Evolutionary conservation across 2,329 filamentous ascomycete genomes (phyloP), one percentile per base, ranked within the genome.

Genomic region (Fusarium sp.): DNA sequence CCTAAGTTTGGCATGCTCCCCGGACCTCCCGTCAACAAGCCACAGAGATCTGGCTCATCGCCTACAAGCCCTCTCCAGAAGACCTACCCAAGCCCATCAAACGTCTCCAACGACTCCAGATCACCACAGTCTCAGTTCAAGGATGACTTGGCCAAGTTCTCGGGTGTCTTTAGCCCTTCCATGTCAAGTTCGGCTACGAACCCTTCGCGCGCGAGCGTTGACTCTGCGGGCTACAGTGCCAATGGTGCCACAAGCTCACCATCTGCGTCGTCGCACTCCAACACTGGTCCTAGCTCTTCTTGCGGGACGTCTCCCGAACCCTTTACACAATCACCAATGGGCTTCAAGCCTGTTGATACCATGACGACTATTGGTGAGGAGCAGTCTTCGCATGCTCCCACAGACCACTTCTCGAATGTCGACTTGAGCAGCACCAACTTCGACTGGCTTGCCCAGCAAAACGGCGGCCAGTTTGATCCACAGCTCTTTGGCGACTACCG

Each of bases 401-500:
- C 81, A 60, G 84, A 86, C 6, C 75, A 82, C 22, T 81, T 83
- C 60, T 70, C 77, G 47, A 79, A 82, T 27, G 61, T 81, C 4
- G 81, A 84, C 30, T 74, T 89, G 63, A 87, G 88, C 71, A 82
- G 86, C 68, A 87, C 85, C 75, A 89, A 90, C 75, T 87, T 95
- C 77, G 92, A 94, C 80, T 95, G 93, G 90, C 86, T 97, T 59
- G 89, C 91, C 43, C 92, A 93, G 77, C 94, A 97, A 81, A 96
- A 95, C 78, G 92, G 92, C 66, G 94, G 94, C 65, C 91, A 93
- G 73, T 98, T 98, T 78, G 95, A 98, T 71, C 96, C 97, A 0
- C 91, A 97, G 65, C 87, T 98, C 6, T 98, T 98, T 81, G 94
- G 93, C 63, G 94, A 95, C 77, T 98, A 98, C 83, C 92, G 97